These are phyloP conservation scores for Aspergillus funiculosus DNA, from an alignment of 495 filamentous ascomycete genomes.

Conservation along the genomic window DNA sequence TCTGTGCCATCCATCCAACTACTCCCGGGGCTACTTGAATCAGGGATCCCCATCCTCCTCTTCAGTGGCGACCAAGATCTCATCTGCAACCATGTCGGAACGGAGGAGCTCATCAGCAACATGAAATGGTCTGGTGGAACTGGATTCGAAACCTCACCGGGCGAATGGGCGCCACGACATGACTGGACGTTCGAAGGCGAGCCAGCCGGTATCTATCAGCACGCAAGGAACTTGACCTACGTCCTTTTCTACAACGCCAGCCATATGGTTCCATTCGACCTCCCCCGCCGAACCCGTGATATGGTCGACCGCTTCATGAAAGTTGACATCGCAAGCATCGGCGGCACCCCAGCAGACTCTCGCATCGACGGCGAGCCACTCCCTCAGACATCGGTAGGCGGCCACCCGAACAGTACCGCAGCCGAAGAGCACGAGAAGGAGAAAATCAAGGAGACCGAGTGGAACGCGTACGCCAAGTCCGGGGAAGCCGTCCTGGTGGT, in stretches of 20 bases:
- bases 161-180: constrained; percentile 82
- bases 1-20: constrained; percentile 67
- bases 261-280: constrained; percentile 97
- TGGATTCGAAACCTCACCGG: constrained; percentile 84
- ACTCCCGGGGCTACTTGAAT: constrained; percentile 68
- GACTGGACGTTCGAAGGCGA: constrained; percentile 95
- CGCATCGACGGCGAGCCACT: constrained; percentile 84
- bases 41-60: constrained; percentile 66
- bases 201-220: constrained; percentile 84
- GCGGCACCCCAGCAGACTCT: constrained; percentile 76
- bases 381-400: constrained; percentile 79
- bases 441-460: constrained; percentile 78
- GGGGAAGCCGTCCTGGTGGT: constrained; percentile 86
- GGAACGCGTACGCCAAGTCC: constrained; percentile 86
- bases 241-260: constrained; percentile 90
- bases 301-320: constrained; percentile 97
- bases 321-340: constrained; percentile 88
- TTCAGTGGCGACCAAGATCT: constrained; percentile 93
- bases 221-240: constrained; percentile 92
- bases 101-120: constrained; percentile 83
- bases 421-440: constrained; percentile 67
- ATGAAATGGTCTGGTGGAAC: constrained; percentile 87
- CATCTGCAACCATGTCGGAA: constrained; percentile 96
- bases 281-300: constrained; percentile 77
- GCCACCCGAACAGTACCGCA: constrained; percentile 71